Evolutionary conservation across 2,329 filamentous ascomycete species (phyloP).

Genomic region (Leptographium procerum): DNA sequence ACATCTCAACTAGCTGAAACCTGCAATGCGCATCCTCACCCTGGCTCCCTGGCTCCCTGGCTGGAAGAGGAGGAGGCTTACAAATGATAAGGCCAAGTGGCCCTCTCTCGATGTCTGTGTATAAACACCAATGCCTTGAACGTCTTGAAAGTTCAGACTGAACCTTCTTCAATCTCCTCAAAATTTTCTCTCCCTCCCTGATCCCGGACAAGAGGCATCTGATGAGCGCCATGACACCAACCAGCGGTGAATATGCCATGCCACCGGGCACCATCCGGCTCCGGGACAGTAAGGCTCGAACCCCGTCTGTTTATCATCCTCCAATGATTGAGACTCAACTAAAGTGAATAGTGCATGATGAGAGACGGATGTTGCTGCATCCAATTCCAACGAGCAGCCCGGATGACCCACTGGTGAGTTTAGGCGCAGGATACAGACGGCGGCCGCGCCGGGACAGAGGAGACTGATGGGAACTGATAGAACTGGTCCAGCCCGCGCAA

Average conservation of each 20-base stretch:
- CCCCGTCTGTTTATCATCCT: neutral
- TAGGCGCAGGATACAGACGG: neutral
- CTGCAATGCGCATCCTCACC: no score
- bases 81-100: no score
- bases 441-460: neutral
- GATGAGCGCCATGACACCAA: no score
- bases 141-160: no score
- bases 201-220: no score
- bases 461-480: neutral
- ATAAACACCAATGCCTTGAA: no score
- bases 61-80: no score
- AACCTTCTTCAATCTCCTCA: no score
- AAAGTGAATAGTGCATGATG: neutral
- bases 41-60: no score
- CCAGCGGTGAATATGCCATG: neutral
- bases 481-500: neutral
- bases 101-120: no score
- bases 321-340: neutral
- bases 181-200: no score
- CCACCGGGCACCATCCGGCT: neutral
- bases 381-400: neutral
- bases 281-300: neutral
- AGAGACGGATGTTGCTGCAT: neutral
- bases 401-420: neutral
- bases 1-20: no score